phyloP scores from a whole-genome alignment of 805 yeast species.

The Kockiozyma suomiensis region DNA sequence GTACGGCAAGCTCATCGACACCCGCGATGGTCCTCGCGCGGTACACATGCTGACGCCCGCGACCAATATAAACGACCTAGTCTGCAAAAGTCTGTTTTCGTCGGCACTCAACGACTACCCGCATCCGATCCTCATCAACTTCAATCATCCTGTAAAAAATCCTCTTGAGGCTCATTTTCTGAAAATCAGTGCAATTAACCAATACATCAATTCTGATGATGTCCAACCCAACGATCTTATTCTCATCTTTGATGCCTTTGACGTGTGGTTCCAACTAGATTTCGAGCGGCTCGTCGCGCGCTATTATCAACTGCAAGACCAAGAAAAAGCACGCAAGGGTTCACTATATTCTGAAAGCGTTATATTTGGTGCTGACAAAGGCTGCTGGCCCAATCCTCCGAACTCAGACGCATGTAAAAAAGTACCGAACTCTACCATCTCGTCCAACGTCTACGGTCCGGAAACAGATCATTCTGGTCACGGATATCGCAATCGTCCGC shows the following conservation, averaged over 20 bases:
- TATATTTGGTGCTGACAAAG: conserved; percentile 25
- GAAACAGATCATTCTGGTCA: conserved; percentile 3
- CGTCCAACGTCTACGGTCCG: conserved; percentile 17
- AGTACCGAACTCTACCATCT: conserved; percentile 19
- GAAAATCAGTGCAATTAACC: conserved; percentile 28
- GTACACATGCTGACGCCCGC: conserved; percentile 12
- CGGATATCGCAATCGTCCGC: conserved; percentile 13
- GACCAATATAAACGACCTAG: conserved; percentile 6
- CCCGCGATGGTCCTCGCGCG: conserved; percentile 1
- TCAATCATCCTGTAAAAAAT: conserved; percentile 5
- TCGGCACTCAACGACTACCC: conserved; percentile 31
- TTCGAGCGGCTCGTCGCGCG: conserved; percentile 16
- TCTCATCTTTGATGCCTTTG: conserved; percentile 31
- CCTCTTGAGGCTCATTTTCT: conserved; percentile 27
- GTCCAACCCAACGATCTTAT: conserved; percentile 17
- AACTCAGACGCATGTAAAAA: conserved; percentile 11
- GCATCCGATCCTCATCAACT: conserved; percentile 26
- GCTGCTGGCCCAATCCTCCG: conserved; percentile 23
- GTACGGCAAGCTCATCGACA: conserved; percentile 4
- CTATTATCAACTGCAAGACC: conserved; percentile 10
- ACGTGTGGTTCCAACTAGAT: conserved; percentile 31
- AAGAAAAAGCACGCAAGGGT: background rate
- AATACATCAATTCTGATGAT: conserved; percentile 15
- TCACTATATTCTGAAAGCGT: background rate
- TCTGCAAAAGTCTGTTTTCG: conserved; percentile 20